Evolutionary conservation across 768 basidiomycete species (phyloP), one percentile per base, ranked within the genome.

Genomic region (Cubamyces sp.): DNA sequence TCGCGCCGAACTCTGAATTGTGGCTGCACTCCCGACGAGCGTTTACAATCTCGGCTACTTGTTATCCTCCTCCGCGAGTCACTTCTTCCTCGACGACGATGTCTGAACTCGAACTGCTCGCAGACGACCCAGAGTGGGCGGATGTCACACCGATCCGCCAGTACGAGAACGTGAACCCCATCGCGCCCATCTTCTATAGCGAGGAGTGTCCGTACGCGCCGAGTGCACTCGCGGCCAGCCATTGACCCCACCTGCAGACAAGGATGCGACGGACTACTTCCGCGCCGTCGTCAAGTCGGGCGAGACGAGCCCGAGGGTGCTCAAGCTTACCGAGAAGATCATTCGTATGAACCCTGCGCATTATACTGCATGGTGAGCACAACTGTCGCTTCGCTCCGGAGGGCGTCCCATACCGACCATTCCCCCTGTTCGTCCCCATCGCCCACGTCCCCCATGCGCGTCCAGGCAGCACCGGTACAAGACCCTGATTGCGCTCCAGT

Each of bases 311-410:
- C 75, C 81, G 19, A 81, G 96, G 39, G 94, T 90, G 12, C 83
- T 99, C 54, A 84, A 90, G 67, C 81, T 99, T 30, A 99, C 97
- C 0, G 92, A 96, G 74, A 80, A 78, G 41, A 86, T 98, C 68
- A 96, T 99, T 65, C 82, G 89, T 26, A 79, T 90, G 75, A 99
- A 99, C 73, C 96, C 97, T 5, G 94, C 93, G 1, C 97, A 98
- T 72, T 99, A 98, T 71, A 91, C 95, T 53, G 94, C 96, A 67
- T 99, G 97, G 96, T 95, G 72, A 61, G 87, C 71, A 23, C 19
- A 41, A 40, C 54, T 25, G 49, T 50, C 9, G 21, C 37, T 47
- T 18, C 19, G 16, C 9, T 11, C 34, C 34, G 9, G 9, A 34
- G 34, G 5, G 30, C 6, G 4, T 28, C 25, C 18, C 39, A 12